phyloP scores from a whole-genome alignment of 2,329 filamentous ascomycete genomes.

The Stagonosporopsis cucurbitacearum region DNA sequence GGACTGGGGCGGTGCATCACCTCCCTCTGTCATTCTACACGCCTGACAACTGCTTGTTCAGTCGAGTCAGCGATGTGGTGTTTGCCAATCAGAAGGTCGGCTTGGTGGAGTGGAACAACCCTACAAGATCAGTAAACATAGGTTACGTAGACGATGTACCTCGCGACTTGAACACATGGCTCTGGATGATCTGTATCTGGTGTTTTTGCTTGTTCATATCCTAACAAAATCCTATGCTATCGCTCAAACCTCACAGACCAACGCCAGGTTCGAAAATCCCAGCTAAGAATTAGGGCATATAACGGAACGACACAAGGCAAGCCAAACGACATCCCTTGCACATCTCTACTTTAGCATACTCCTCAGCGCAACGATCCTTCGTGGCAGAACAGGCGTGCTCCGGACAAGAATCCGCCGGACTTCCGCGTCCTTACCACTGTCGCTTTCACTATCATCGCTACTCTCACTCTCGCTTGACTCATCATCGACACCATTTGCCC shows the following conservation, averaged over 20 bases:
- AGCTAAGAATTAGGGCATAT: too few species aligned
- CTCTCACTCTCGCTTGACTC: conserved; percentile 7
- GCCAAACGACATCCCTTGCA: neutral
- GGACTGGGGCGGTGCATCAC: neutral
- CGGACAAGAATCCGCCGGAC: neutral
- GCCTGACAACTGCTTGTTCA: neutral
- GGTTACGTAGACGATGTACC: too few species aligned
- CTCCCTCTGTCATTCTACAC: neutral
- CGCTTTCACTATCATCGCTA: neutral
- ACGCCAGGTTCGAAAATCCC: too few species aligned
- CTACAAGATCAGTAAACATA: too few species aligned
- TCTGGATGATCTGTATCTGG: too few species aligned
- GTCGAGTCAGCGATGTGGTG: too few species aligned
- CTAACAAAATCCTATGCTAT: too few species aligned
- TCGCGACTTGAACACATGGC: too few species aligned
- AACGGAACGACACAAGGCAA: neutral
- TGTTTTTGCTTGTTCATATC: too few species aligned
- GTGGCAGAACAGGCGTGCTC: neutral
- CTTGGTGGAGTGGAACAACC: too few species aligned
- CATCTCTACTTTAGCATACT: neutral
- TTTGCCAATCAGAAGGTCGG: too few species aligned
- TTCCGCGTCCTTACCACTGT: neutral
- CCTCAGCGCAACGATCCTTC: neutral
- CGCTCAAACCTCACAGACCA: neutral
- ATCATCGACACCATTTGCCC: neutral